Evolutionary conservation across 306 rosid genomes (phyloP), one percentile per base, ranked within the genome.

Genomic region (Malus orientalis): DNA sequence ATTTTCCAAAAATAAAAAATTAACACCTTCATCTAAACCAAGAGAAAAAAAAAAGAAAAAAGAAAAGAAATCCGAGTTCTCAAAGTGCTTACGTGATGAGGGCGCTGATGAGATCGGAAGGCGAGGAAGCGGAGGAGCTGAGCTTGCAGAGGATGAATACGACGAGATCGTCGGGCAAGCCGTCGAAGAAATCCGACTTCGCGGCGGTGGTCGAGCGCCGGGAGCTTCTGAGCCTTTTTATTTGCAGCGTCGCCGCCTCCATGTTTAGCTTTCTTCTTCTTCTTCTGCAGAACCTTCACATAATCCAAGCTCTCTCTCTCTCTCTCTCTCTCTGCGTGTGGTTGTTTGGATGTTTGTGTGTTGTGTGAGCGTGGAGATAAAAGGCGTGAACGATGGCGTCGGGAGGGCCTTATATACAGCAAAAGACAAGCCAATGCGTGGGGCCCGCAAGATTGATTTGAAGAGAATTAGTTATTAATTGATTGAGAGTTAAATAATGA

Each of bases 101-200:
- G 45, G 83, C 14, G 76, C 42, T 86, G 79, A 88, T 32, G 79
- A 95, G 71, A 44, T 95, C 89, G 22, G 91, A 76, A 47, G 98
- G 95, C 32, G 88, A 92, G 51, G 90, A 79, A 15, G 91, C 93
- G 22, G 93, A 57, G 80, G 92, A 79, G 79, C 85, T 89, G 81
- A 95, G 92, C 60, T 86, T 95, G 27, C 89, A 80, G 81, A 95
- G 90, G 58, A 95, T 80, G 75, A 64, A 74, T 57, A 90, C 75
- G 8, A 92, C 79, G 42, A 95, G 78, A 82, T 95, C 98, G 70
- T 92, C 98, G 0, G 93, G 96, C 13, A 95, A 64, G 53, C 16
- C 83, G 27, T 95, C 86, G 57, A 92, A 89, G 83, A 83, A 73
- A 71, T 86, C 91, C 2, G 65, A 55, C 30, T 86, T 71, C 67